Percentiles rank a stretch among this genome's conserved stretches.
phyloP scores from a whole-genome alignment of 2,329 filamentous ascomycete genomes.

The Beauveria caledonica region DNA sequence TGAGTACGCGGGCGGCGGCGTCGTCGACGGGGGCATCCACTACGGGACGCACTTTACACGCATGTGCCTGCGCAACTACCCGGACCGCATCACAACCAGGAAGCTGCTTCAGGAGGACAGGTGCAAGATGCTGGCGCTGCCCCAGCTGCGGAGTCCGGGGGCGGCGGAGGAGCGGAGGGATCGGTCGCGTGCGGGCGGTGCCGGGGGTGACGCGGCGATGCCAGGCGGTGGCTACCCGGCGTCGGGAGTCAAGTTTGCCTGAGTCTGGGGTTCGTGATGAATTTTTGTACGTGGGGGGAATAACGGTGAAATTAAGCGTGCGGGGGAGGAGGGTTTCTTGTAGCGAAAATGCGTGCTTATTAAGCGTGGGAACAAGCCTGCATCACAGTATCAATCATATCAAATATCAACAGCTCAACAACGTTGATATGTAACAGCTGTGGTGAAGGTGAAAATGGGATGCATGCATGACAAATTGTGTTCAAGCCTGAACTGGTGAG shows the following conservation, averaged over 20 bases:
- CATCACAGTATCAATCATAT: too few relatives aligned
- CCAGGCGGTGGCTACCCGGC: background rate
- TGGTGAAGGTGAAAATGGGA: too few relatives aligned
- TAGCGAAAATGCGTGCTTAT: too few relatives aligned
- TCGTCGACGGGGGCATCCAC: constrained; percentile 32
- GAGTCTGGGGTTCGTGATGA: background rate
- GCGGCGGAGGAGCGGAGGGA: too few relatives aligned
- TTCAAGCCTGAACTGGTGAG: too few relatives aligned
- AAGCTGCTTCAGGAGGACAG: constrained; percentile 26
- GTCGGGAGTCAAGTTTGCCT: background rate
- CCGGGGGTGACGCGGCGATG: background rate
- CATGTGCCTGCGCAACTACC: constrained; percentile 43
- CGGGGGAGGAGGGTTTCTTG: too few relatives aligned
- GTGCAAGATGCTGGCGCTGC: constrained; percentile 15
- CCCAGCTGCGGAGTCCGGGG: background rate
- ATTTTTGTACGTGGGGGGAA: background rate
- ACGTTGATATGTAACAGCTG: too few relatives aligned
- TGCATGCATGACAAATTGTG: too few relatives aligned
- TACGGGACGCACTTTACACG: constrained; percentile 46
- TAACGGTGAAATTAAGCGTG: background rate
- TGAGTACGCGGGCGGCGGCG: constrained; percentile 22
- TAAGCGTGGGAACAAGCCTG: too few relatives aligned
- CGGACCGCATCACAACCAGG: constrained; percentile 35
- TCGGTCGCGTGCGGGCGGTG: background rate
- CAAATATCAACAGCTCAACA: too few relatives aligned